Evolutionary conservation across 495 filamentous ascomycete species (phyloP), one percentile per base, ranked within the genome.

Genomic region (Trichodelitschia bisporula): DNA sequence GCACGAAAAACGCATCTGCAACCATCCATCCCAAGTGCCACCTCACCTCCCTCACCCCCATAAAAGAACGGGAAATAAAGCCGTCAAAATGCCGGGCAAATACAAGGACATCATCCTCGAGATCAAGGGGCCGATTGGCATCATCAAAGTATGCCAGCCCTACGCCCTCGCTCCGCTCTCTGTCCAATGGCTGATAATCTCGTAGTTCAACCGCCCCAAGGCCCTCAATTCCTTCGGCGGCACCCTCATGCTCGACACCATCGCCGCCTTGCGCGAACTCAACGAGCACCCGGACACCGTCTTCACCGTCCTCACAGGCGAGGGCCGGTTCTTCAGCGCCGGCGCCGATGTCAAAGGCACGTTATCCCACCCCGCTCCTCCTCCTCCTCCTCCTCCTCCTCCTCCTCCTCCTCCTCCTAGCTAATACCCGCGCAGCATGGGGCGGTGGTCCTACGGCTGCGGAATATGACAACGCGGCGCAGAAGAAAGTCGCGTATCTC

Each of bases 131-230:
- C 38, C 41, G 31, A 44, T 48, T 30, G 45, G 45, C 2, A 42
- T 43, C 15, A 42, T 48, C 28, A 46, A 44, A 30, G 45, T 46
- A 15, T 24, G 4, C 21, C 18, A 31, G 17, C 10, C 12, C 17
- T 19, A 19, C 17, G 8, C 14, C 16, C 29, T 29, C 13, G 4
- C 3, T 16, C 27, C 23, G 8, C 19, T 14, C 17, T 25, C 15
- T 5, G 18, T 17, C 26, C 3, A 25, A 34, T 20, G 6, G 15
- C 17, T 11, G 17, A 18, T 13, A 15, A 31, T 15, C 19, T 8
- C n/a, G 4, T 24, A 49, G 46, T 46, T 49, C 43, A 49, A 49
- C 32, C 40, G 46, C 15, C 46, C 46, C 21, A 49, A 49, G 34
- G 31, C 36, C 2, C 39, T 49, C 20, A 49, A 49, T 35, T 44